Base-by-base conservation (phyloP, 495 filamentous ascomycete species). In the Aspergillus panamensis region DNA sequence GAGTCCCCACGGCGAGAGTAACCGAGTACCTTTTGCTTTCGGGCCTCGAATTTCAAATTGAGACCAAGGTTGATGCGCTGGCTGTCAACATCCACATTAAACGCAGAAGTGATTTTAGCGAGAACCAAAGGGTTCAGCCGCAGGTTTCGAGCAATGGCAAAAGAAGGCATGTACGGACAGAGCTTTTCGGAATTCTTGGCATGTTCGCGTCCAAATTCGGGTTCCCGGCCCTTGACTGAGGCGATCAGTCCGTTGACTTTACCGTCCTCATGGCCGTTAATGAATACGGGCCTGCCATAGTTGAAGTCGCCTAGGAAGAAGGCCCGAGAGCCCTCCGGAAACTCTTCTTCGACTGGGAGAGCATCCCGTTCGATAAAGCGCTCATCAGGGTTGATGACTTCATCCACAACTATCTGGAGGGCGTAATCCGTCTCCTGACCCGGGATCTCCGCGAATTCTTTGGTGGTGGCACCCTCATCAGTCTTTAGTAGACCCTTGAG, bases 261-360 rank as follows among this genome's bases (percentile, higher is more conserved):
- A 60, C 88, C 86, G 47, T 82, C 76, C 9, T 77, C 79, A 64
- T 96, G 89, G 3, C 84, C 81, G n/a, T 81, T 81, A 51, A 99
- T 84, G 72, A 96, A 84, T 14, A 96, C 73, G 1, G 95, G 94
- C 44, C 92, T 83, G 12, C 95, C 95, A 64, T 96, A 97, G 65
- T 90, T 90, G 74, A 86, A 93, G 3, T 97, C 95, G 42, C 95
- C 95, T n/a, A 99, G 74, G 77, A 96, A 99, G 77, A 99, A 97
- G 1, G 88, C 92, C 40, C 84, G 80, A 13, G 89, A 85, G 50
- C 84, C 85, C 52, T 84, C 70, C 0, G 95, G 92, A 66, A 97
- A 97, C 60, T 99, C 95, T 69, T 97, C 85, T 66, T 92, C 89
- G 40, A 99, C 84, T 3, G 92, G 87, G 8, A 94, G 60, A 19